Evolutionary conservation across 768 basidiomycete species (phyloP).

Genomic region (Termitomyces sp.): DNA sequence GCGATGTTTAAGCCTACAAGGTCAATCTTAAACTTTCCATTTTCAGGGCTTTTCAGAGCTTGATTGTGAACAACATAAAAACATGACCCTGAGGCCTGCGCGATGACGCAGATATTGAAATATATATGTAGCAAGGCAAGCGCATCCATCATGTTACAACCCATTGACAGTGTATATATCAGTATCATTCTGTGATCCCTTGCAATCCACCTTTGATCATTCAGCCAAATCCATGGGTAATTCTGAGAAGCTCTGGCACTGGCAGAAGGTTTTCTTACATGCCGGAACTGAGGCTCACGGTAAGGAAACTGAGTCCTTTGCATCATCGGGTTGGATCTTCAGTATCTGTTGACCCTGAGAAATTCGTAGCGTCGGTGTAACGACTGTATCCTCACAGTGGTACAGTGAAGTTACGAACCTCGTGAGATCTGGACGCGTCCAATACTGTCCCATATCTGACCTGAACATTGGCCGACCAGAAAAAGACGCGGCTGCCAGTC

Average conservation of each 20-base stretch:
- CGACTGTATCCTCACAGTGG: neutral
- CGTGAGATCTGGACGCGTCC: conserved; percentile 11
- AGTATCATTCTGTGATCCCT: neutral
- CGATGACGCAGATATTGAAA: neutral
- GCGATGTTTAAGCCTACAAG: conserved; percentile 93
- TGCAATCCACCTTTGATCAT: too few relatives aligned
- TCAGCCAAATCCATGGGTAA: neutral
- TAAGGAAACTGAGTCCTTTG: conserved; percentile 17
- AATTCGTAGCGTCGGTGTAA: neutral
- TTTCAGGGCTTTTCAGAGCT: conserved; percentile 38
- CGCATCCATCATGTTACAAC: neutral
- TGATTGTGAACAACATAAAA: conserved; percentile 75
- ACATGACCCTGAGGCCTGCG: conserved; percentile 38
- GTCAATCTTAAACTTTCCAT: conserved; percentile 29
- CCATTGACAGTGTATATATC: neutral
- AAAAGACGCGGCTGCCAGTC: conserved; percentile 21
- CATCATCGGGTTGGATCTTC: conserved; percentile 18
- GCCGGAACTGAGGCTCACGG: conserved; percentile 16
- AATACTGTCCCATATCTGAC: conserved; percentile 22
- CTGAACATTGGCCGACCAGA: conserved; percentile 19
- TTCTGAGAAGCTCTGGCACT: neutral
- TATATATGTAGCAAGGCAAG: too few relatives aligned
- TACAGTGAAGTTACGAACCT: conserved; percentile 13
- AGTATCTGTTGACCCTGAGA: conserved; percentile 20
- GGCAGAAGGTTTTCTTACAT: neutral